phyloP scores from a whole-genome alignment of 495 filamentous ascomycete genomes.

The Bathelium albidoporum region DNA sequence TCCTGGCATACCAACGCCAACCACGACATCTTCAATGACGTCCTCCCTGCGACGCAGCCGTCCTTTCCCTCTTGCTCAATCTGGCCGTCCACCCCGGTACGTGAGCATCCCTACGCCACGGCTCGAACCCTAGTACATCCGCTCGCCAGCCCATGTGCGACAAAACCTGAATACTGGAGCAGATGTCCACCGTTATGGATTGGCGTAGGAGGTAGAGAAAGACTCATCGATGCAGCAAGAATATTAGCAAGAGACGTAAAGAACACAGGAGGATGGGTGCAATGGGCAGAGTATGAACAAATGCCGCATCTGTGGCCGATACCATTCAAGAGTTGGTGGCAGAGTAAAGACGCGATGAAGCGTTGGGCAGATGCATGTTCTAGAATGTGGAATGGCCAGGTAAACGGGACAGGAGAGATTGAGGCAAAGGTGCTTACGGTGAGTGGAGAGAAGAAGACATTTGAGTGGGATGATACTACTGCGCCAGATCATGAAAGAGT shows the following conservation, averaged over 20 bases:
- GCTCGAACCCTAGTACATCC: conserved; percentile 14
- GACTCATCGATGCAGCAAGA: conserved; percentile 10
- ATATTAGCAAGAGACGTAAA: conserved; percentile 8
- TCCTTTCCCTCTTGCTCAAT: conserved; percentile 7
- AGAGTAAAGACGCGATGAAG: not conserved
- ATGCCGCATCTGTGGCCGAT: conserved; percentile 18
- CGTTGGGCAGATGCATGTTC: not conserved
- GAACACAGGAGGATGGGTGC: conserved; percentile 9
- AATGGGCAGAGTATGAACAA: conserved; percentile 17
- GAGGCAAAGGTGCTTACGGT: not conserved
- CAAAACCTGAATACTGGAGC: conserved; percentile 12
- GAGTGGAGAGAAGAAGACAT: not conserved
- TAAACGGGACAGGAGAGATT: not conserved
- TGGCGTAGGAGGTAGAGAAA: conserved; percentile 14
- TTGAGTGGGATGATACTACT: not conserved
- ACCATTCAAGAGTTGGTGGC: not conserved
- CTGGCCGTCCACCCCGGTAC: conserved; percentile 16
- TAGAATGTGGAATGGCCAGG: not conserved
- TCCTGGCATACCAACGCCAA: conserved; percentile 8
- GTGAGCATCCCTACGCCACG: conserved; percentile 14
- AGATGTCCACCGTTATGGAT: conserved; percentile 18
- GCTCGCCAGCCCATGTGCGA: conserved; percentile 10
- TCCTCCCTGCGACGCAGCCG: not conserved
- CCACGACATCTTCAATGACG: conserved; percentile 5
- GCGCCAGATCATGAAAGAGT: not conserved